phyloP scores from a whole-genome alignment of 257 asterid species.

The Forsythia viridissima region DNA sequence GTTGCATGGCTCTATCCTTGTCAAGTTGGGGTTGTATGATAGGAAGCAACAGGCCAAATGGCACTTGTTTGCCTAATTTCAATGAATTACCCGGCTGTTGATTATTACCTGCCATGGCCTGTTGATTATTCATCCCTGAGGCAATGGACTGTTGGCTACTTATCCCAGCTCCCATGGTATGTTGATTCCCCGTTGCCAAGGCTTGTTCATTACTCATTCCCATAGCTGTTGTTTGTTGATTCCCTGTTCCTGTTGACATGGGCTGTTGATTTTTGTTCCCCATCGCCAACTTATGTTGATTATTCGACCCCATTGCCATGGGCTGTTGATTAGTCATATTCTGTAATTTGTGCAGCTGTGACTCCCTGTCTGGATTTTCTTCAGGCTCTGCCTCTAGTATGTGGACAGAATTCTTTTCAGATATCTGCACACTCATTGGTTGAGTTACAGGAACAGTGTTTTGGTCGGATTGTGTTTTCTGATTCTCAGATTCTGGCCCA shows the following conservation, averaged over 20 bases:
- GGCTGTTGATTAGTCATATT: conserved; percentile 45
- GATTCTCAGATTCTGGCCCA: conserved; percentile 46
- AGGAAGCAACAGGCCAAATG: conserved; percentile 89
- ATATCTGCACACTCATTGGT: conserved; percentile 36
- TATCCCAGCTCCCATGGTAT: conserved; percentile 35
- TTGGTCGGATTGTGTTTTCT: conserved; percentile 44
- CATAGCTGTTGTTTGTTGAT: conserved; percentile 32
- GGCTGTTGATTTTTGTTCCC: conserved; percentile 52
- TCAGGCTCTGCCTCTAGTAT: conserved; percentile 35
- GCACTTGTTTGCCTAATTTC: conserved; percentile 82
- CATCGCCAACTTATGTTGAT: conserved; percentile 39
- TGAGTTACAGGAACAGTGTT: conserved; percentile 43
- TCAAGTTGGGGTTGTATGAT: conserved; percentile 86
- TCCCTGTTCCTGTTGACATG: conserved; percentile 38
- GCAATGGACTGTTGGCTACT: conserved; percentile 37
- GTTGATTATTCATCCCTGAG: conserved; percentile 45
- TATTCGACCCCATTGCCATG: conserved; percentile 37
- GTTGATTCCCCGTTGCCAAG: conserved; percentile 34
- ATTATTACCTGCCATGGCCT: conserved; percentile 27
- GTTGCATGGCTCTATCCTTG: conserved; percentile 89
- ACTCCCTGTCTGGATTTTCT: conserved; percentile 48
- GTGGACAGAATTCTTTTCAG: conserved; percentile 45
- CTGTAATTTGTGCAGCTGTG: conserved; percentile 48
- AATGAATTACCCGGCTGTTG: conserved; percentile 40
- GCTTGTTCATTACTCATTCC: conserved; percentile 35